These are phyloP conservation scores for Stephania cephalantha DNA, from an alignment of 164 flowering plant genomes.

Conservation along the genomic window DNA sequence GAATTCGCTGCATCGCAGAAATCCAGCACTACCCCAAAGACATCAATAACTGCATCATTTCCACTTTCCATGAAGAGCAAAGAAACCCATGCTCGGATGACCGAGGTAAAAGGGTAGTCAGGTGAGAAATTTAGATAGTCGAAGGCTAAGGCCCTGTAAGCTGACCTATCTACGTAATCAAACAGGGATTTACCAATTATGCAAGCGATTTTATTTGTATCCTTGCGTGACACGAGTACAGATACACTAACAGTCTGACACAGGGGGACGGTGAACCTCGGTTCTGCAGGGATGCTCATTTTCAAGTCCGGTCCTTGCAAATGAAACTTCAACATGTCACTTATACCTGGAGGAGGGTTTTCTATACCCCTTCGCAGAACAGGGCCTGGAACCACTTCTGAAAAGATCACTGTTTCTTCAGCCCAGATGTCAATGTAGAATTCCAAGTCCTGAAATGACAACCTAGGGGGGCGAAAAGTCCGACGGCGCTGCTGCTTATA, in stretches of 20 bases:
- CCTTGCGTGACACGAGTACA: constrained; percentile 69
- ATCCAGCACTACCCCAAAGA: constrained; percentile 81
- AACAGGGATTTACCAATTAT: constrained; percentile 57
- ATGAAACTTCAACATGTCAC: constrained; percentile 42
- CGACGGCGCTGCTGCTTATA: constrained; percentile 41
- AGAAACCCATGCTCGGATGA: constrained; percentile 80
- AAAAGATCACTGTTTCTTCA: constrained; percentile 56
- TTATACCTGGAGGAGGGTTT: constrained; percentile 47
- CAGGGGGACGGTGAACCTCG: constrained; percentile 47
- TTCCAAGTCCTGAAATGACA: constrained; percentile 68
- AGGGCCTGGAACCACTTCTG: constrained; percentile 72
- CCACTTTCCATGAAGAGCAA: constrained; percentile 66
- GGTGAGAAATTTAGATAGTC: constrained; percentile 87
- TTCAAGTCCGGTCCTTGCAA: constrained; percentile 59
- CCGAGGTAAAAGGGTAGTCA: constrained; percentile 56
- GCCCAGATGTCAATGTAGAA: constrained; percentile 81
- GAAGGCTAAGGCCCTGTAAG: constrained; percentile 71
- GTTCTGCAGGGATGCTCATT: constrained; percentile 69
- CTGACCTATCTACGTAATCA: constrained; percentile 67
- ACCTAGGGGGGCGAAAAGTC: constrained; percentile 62
- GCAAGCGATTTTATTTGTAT: constrained; percentile 59
- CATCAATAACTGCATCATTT: constrained; percentile 55
- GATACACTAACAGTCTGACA: constrained; percentile 54
- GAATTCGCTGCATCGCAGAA: constrained; percentile 80
- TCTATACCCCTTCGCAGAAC: constrained; percentile 44